Percentiles rank a stretch among this genome's conserved stretches.
phyloP scores from a whole-genome alignment of 2,329 filamentous ascomycete genomes.

The Colletotrichum orbiculare region DNA sequence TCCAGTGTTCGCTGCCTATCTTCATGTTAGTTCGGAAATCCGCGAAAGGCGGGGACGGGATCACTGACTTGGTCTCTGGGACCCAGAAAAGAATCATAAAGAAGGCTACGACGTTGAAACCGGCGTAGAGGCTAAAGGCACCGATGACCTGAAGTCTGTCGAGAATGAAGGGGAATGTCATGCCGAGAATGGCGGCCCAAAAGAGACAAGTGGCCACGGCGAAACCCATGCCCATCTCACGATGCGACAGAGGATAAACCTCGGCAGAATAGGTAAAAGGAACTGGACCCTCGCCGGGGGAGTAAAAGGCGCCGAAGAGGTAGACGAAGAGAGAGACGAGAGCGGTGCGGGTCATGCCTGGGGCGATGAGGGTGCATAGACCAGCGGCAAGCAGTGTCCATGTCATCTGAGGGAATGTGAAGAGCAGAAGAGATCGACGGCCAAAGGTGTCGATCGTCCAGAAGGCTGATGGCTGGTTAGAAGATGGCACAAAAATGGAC shows the following conservation, averaged over 20 bases:
- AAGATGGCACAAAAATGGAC: no score
- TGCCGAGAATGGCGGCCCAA: constrained; percentile 69
- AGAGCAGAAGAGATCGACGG: constrained; percentile 63
- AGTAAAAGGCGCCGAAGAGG: constrained; percentile 43
- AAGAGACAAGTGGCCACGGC: constrained; percentile 74
- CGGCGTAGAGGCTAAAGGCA: constrained; percentile 65
- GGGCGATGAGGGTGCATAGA: constrained; percentile 60
- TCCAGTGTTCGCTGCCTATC: constrained; percentile 57
- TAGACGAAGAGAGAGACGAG: constrained; percentile 60
- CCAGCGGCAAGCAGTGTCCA: constrained; percentile 69
- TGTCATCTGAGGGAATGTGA: constrained; percentile 70
- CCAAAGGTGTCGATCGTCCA: constrained; percentile 64
- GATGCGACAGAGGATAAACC: constrained; percentile 76
- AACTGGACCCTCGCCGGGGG: constrained; percentile 68
- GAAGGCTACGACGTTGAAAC: constrained; percentile 65
- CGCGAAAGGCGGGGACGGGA: no score
- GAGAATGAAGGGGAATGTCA: constrained; percentile 71
- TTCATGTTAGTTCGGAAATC: no score
- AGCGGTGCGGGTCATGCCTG: constrained; percentile 48
- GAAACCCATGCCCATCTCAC: constrained; percentile 78
- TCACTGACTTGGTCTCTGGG: constrained; percentile 64
- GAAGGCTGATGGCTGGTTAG: constrained; percentile 45
- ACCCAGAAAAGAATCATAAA: constrained; percentile 67
- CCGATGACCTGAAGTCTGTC: constrained; percentile 49
- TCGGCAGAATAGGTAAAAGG: constrained; percentile 77